phyloP scores from a whole-genome alignment of 139 green algal genomes.

The Coelastrella sp. region DNA sequence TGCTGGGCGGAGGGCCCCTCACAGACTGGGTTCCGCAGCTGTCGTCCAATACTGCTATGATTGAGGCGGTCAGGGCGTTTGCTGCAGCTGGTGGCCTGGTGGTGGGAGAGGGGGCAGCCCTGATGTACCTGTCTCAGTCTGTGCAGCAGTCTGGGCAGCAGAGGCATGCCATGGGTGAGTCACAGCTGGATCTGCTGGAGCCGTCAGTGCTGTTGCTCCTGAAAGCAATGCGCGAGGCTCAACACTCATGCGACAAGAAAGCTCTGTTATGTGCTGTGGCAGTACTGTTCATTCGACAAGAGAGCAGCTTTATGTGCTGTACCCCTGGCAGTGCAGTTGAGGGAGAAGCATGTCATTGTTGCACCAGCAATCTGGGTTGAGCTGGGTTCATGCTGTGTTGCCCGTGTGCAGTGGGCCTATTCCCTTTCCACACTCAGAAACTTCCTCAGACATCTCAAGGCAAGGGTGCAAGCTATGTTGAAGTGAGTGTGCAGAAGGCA shows the following conservation, averaged over 20 bases:
- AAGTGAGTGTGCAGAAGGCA: conserved; percentile 76
- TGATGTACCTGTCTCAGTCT: conserved; percentile 85
- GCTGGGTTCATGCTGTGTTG: not conserved
- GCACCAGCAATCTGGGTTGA: too few species aligned
- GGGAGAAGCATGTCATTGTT: too few species aligned
- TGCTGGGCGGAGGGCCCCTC: conserved; percentile 88
- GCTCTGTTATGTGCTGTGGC: not conserved
- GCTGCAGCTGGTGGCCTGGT: conserved; percentile 86
- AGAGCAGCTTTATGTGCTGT: not conserved
- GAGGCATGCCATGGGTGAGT: conserved; percentile 53
- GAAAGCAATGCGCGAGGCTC: not conserved
- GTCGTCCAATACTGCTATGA: conserved; percentile 72
- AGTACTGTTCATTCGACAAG: not conserved
- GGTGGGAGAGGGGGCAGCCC: conserved; percentile 90
- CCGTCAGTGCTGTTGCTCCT: not conserved
- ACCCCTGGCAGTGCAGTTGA: not conserved
- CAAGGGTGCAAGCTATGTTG: conserved; percentile 71
- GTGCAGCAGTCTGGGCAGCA: conserved; percentile 39
- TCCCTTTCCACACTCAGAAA: conserved; percentile 88
- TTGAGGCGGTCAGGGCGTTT: conserved; percentile 82
- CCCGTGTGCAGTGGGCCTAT: conserved; percentile 75
- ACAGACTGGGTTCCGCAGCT: conserved; percentile 80
- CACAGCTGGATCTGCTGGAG: not conserved
- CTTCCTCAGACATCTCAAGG: not conserved
- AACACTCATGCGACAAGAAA: not conserved